Base-by-base conservation (phyloP, 345 rosid genomes). In the Hypericum androsaemum region DNA sequence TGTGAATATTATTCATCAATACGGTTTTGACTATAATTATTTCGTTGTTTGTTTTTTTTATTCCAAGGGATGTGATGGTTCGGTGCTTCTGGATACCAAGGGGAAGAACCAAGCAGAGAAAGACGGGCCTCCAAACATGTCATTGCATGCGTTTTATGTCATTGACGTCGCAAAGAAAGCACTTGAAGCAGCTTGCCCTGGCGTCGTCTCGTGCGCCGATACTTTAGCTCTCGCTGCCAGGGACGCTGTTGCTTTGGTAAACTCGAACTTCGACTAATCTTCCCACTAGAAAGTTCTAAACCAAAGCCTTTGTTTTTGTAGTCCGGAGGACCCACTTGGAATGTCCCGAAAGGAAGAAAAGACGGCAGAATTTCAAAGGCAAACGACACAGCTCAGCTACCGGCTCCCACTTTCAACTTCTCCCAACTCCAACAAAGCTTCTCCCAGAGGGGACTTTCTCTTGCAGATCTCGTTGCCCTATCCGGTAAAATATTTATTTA, bases 241-340 rank as follows among this genome's bases (percentile, higher is more conserved):
- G 36, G 77, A 76, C 62, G 73, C 81, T 37, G 69, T 72, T 37
- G 57, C 63, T 43, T 52, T 76, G 0, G 81, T 72, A 67, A 67
- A 45, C 42, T 38, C 36, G n/a, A 49, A 22, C 4, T 4, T 22
- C 32, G 32, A 22, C 32, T 22, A 22, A 22, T 22, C 32, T 1
- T 1, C 4, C 32, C 32, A 22, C 32, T 22, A 22, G 32, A 22
- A 22, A 22, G 32, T 22, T 22, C 1, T 22, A 22, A 22, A 22
- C 32, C 32, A 22, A 22, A 1, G 32, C 2, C 32, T 22, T 22
- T 22, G 32, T 22, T 22, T 7, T 47, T 52, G 49, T 65, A 72
- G 81, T 53, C 77, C 32, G 77, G 77, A 57, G 81, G 77, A 39
- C 81, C 77, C 56, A 70, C 71, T 22, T 76, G 77, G 81, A 62